Percentiles rank a stretch among this genome's conserved stretches.
Conservation (phyloP, 2,329 filamentous ascomycete genomes). For the Pestalotiopsis sp. region DNA sequence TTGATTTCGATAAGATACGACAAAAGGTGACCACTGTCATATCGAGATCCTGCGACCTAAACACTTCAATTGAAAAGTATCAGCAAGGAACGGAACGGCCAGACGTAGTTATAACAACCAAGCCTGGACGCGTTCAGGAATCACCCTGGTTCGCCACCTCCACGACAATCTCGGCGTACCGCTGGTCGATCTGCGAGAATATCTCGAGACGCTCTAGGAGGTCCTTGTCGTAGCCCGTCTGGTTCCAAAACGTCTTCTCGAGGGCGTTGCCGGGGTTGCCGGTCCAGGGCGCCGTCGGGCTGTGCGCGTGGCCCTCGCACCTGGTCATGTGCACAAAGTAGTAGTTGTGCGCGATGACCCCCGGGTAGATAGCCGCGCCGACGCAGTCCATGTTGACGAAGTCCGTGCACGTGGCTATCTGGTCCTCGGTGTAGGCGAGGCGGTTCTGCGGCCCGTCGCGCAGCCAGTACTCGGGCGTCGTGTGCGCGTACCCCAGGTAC, state of each 20-base stretch:
- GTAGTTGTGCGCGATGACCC: not conserved
- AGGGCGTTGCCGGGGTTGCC: not conserved
- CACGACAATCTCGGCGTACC: not conserved
- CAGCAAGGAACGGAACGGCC: not conserved
- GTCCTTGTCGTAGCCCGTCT: not conserved
- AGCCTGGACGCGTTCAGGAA: not conserved
- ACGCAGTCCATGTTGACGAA: not conserved
- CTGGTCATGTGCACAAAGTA: not conserved
- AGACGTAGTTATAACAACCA: not conserved
- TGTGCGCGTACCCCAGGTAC: slow-evolving; percentile 1
- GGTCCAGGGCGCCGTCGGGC: not conserved
- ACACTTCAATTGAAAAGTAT: not conserved
- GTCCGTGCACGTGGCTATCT: not conserved
- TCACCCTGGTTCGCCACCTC: not conserved
- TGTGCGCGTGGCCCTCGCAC: not conserved
- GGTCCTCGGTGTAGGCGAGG: not conserved
- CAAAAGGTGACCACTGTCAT: not conserved
- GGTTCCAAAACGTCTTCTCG: not conserved
- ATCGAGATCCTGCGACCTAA: not conserved
- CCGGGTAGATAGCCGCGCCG: not conserved
- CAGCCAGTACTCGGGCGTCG: not conserved
- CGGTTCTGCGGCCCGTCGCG: not conserved
- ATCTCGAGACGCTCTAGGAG: not conserved
- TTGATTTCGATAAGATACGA: not conserved
- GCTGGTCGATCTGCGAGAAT: not conserved